Conservation (phyloP, 2,329 filamentous ascomycete genomes). For the Fusarium anguioides region DNA sequence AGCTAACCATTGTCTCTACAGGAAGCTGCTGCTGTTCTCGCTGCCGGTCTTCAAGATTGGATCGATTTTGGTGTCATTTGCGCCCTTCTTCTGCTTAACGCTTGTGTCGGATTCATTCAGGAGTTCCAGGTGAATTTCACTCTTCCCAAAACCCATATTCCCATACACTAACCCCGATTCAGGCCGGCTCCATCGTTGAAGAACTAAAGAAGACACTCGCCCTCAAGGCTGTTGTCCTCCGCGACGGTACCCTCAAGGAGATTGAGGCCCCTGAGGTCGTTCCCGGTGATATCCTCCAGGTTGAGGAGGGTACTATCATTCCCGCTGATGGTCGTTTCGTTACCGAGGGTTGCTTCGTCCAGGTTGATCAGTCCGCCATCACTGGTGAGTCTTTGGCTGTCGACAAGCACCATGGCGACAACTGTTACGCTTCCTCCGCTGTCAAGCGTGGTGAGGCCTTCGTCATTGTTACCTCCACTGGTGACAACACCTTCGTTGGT, state of each 20-base stretch:
- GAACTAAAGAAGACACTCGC: constrained; percentile 92
- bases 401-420: constrained; percentile 85
- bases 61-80: constrained; percentile 94
- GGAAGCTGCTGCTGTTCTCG: constrained; percentile 77
- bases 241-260: constrained; percentile 80
- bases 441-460: constrained; percentile 92
- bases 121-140: constrained; percentile 73
- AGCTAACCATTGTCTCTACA: constrained; percentile 44
- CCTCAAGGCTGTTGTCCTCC: constrained; percentile 86
- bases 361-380: constrained; percentile 92
- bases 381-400: constrained; percentile 93
- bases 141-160: neutral
- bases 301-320: constrained; percentile 92
- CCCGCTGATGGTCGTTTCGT: constrained; percentile 89
- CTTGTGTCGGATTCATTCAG: constrained; percentile 85
- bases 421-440: constrained; percentile 85
- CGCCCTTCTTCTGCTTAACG: constrained; percentile 84
- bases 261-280: constrained; percentile 86
- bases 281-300: constrained; percentile 87
- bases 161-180: constrained; percentile 46
- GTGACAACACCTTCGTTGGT: constrained; percentile 91
- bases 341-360: constrained; percentile 84
- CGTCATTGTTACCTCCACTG: constrained; percentile 83
- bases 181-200: constrained; percentile 81
- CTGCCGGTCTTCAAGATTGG: constrained; percentile 88